These are phyloP conservation scores for Sclerotinia trifoliorum DNA, from an alignment of 2,329 filamentous ascomycete genomes.

Conservation along the genomic window DNA sequence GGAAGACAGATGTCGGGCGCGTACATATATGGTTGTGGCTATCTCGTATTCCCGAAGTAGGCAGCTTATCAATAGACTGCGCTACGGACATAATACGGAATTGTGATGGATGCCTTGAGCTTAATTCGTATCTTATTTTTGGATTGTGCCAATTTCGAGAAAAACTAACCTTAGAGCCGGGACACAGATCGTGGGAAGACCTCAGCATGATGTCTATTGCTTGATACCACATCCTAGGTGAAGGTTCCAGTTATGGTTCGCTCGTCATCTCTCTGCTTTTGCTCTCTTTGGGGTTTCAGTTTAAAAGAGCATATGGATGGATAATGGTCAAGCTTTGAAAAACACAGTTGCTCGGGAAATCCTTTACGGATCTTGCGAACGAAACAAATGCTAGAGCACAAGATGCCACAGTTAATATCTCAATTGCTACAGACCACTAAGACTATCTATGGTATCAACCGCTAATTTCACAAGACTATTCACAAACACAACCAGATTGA, in stretches of 20 bases:
- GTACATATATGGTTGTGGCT: background rate
- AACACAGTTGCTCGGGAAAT: background rate
- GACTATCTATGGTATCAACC: background rate
- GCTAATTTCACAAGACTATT: background rate
- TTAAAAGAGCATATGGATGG: background rate
- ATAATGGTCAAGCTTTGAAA: background rate
- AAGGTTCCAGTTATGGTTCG: background rate
- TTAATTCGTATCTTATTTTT: background rate
- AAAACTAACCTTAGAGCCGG: background rate
- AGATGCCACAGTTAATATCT: background rate
- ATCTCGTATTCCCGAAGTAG: background rate
- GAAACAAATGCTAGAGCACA: background rate
- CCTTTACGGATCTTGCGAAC: background rate
- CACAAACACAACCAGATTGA: background rate
- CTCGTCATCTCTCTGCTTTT: background rate
- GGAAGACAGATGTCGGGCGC: background rate
- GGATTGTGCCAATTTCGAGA: background rate
- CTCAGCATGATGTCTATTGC: background rate
- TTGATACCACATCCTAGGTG: background rate
- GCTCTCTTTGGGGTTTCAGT: background rate
- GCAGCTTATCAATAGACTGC: background rate
- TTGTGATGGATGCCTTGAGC: background rate
- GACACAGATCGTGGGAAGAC: background rate
- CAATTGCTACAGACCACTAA: background rate
- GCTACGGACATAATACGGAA: background rate